Evolutionary conservation across 108 stramenopile genomes (phyloP), one percentile per base, ranked within the genome.

Genomic region (Mediolabrus comicus): DNA sequence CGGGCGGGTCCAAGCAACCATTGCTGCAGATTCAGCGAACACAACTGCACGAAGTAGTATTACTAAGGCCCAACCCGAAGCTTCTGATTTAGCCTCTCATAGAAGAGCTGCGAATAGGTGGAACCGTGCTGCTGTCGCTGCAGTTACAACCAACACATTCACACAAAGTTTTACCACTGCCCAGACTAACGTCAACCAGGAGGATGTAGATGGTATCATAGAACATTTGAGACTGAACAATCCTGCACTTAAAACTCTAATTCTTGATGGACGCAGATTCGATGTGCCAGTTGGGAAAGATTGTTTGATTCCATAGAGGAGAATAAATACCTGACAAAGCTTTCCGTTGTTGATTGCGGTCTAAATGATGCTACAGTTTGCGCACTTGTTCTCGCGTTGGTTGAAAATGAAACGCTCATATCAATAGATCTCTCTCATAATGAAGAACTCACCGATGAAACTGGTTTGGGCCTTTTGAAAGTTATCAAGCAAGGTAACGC

Each of bases 261-360:
- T 52, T 28, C 65, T 65, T 8, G 65, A 65, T 35, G 65, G 66
- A 56, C 53, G 66, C 4, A 54, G 19, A 67, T 33, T 17, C 11
- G 31, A 33, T 56, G 30, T 26, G 35, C 16, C 12, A 38, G 31
- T 11, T 67, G 66, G 66, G 19, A 35, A 3, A 11, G 13, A 9
- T 31, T 67, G 53, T 67, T 67, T 56, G 66, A 56, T 22, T 35
- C 66, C n/a, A 5, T 67, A 2, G 66, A 56, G 35, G 54, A 67
- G 35, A 55, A 67, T 38, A 56, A 12, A 19, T 4, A 24, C 10
- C 29, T 67, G 33, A 67, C 54, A 16, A 32, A 56, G 5, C 53
- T 56, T 13, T 67, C 66, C 27, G 33, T 67, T 46, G 46, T 51
- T 16, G 27, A 54, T 8, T 67, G 65, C 19, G 29, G 16, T 31